Evolutionary conservation across 2,329 filamentous ascomycete species (phyloP).

Genomic region (Claviceps purpurea): DNA sequence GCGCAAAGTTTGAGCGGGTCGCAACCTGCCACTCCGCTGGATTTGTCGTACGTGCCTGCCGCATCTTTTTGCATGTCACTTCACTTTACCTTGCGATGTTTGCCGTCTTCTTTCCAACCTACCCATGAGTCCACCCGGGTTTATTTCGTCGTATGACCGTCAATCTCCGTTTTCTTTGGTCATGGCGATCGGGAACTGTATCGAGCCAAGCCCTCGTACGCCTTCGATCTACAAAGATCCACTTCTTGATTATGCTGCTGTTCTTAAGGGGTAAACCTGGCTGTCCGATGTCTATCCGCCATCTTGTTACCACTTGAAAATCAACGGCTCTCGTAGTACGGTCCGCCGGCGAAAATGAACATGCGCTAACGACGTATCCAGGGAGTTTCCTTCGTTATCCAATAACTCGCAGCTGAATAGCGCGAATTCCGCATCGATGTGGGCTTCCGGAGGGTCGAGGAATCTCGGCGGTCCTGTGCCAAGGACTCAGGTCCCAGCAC

Average conservation of each 20-base stretch:
- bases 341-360: not conserved
- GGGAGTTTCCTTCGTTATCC: conserved; percentile 53
- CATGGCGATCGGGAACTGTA: conserved; percentile 7
- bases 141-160: not conserved
- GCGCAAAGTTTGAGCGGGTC: conserved; percentile 52
- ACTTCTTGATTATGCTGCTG: conserved; percentile 15
- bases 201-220: conserved; percentile 7
- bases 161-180: not conserved
- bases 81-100: not conserved
- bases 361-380: conserved; percentile 15
- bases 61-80: conserved; percentile 2
- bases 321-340: not conserved
- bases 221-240: conserved; percentile 1
- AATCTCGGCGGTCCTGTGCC: conserved; percentile 35
- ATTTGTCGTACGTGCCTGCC: conserved; percentile 45
- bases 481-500: conserved; percentile 36
- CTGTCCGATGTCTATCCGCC: not conserved
- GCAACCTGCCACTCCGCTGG: conserved; percentile 47
- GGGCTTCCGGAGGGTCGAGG: conserved; percentile 37
- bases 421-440: conserved; percentile 37
- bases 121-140: too few species aligned
- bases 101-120: not conserved
- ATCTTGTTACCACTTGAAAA: not conserved
- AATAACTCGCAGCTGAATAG: conserved; percentile 43
- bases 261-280: conserved; percentile 18